Evolutionary conservation across 2,329 filamentous ascomycete genomes (phyloP).

Genomic region (Blumeria hordei): DNA sequence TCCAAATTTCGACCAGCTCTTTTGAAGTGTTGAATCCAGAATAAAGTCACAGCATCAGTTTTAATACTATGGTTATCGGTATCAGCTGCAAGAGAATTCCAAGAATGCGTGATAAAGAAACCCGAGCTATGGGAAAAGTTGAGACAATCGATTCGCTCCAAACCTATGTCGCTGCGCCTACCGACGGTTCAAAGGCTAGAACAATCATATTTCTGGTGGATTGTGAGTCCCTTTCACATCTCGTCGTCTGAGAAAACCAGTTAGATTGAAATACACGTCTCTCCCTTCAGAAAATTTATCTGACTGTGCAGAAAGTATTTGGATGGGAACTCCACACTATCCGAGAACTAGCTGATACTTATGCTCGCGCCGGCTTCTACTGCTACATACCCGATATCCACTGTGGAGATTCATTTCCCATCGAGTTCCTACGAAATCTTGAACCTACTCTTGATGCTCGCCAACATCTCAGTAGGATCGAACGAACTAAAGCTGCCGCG

Average conservation of each 20-base stretch:
- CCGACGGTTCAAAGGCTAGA: constrained; percentile 18
- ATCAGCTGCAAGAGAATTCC: too few species aligned
- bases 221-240: constrained; percentile 11
- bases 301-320: constrained; percentile 17
- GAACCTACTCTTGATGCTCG: constrained; percentile 13
- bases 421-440: constrained; percentile 18
- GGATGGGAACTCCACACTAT: constrained; percentile 24
- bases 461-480: too few species aligned
- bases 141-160: constrained; percentile 17
- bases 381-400: constrained; percentile 24
- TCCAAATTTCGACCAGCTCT: too few species aligned
- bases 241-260: too few species aligned
- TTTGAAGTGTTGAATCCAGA: too few species aligned
- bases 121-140: constrained; percentile 9
- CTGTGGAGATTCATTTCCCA: constrained; percentile 17
- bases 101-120: too few species aligned
- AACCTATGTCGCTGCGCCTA: constrained; percentile 21
- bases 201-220: constrained; percentile 22
- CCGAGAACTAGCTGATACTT: constrained; percentile 22
- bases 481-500: too few species aligned
- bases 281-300: not conserved
- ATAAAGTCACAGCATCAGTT: too few species aligned
- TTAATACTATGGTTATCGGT: too few species aligned
- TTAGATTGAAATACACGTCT: too few species aligned
- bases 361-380: constrained; percentile 20